Percentiles rank a stretch among this genome's conserved stretches.
Evolutionary conservation across 176 grass and related monocot species (phyloP).

Genomic region (Carex kokanica): DNA sequence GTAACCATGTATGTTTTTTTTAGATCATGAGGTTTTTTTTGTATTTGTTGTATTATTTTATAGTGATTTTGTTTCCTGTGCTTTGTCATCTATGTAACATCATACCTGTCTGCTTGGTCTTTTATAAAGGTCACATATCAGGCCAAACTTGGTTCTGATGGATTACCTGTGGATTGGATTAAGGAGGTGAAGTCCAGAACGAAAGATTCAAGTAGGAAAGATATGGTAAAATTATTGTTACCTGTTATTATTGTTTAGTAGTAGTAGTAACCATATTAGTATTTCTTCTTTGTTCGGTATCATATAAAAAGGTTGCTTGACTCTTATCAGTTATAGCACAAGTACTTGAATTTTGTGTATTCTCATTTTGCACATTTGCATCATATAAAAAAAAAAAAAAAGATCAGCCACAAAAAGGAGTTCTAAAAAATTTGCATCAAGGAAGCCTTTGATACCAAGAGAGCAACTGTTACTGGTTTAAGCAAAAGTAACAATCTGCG

Average conservation of each 20-base stretch:
- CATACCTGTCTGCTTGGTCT: not conserved
- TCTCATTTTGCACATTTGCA: no score
- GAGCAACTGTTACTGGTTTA: not conserved
- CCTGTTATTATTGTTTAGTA: not conserved
- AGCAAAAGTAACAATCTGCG: not conserved
- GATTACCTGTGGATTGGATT: conserved; percentile 24
- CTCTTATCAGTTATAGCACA: not conserved
- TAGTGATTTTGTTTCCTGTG: not conserved
- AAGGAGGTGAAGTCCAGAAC: conserved; percentile 18
- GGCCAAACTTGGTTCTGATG: not conserved
- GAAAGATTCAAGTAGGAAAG: conserved; percentile 3
- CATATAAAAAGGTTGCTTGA: not conserved
- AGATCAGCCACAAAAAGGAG: not conserved
- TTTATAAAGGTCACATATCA: not conserved
- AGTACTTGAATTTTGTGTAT: not conserved
- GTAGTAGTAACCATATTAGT: not conserved
- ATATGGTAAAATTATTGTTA: not conserved
- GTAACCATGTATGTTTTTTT: not conserved
- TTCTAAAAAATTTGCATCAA: not conserved
- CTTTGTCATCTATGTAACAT: not conserved
- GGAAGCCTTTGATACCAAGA: not conserved
- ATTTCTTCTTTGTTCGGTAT: not conserved
- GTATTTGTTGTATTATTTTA: not conserved
- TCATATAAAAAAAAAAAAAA: not conserved
- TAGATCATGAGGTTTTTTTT: not conserved